These are phyloP conservation scores for Apium graveolens DNA, from an alignment of 129 eudicot species.

Conservation along the genomic window DNA sequence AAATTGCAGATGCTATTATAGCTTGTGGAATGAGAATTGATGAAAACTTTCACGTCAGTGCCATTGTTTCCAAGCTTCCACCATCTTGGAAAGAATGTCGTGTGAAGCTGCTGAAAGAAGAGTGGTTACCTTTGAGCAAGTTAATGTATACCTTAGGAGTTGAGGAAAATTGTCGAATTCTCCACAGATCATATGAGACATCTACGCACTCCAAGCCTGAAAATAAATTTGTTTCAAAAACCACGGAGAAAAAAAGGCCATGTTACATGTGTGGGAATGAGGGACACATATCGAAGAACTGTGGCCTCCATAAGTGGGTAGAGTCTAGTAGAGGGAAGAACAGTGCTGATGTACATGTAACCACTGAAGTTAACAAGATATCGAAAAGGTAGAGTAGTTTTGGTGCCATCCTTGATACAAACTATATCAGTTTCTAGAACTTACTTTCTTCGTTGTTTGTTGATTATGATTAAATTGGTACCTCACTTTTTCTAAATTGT, in stretches of 20 bases:
- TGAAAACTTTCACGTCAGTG: slow-evolving; percentile 61
- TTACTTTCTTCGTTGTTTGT: no score
- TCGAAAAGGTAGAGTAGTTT: slow-evolving; percentile 4
- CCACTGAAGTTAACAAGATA: neutral
- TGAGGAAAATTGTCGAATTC: slow-evolving; percentile 52
- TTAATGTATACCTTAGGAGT: slow-evolving; percentile 45
- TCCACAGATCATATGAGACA: slow-evolving; percentile 18
- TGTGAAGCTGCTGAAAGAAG: slow-evolving; percentile 48
- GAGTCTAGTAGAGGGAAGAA: slow-evolving; percentile 7
- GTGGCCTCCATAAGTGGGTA: slow-evolving; percentile 20
- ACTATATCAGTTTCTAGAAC: neutral
- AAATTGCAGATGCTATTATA: slow-evolving; percentile 43
- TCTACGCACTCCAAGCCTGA: slow-evolving; percentile 9
- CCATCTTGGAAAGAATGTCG: slow-evolving; percentile 71
- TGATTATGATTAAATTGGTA: no score
- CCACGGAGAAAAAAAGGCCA: slow-evolving; percentile 27
- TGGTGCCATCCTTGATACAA: neutral
- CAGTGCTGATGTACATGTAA: slow-evolving; percentile 1
- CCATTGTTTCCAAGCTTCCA: slow-evolving; percentile 79
- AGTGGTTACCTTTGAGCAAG: slow-evolving; percentile 40
- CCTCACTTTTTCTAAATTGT: no score
- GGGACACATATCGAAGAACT: slow-evolving; percentile 45
- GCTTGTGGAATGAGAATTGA: slow-evolving; percentile 58
- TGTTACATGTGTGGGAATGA: slow-evolving; percentile 54
- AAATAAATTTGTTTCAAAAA: slow-evolving; percentile 17